phyloP scores from a whole-genome alignment of 2,329 filamentous ascomycete genomes.

The Erysiphe neolycopersici region DNA sequence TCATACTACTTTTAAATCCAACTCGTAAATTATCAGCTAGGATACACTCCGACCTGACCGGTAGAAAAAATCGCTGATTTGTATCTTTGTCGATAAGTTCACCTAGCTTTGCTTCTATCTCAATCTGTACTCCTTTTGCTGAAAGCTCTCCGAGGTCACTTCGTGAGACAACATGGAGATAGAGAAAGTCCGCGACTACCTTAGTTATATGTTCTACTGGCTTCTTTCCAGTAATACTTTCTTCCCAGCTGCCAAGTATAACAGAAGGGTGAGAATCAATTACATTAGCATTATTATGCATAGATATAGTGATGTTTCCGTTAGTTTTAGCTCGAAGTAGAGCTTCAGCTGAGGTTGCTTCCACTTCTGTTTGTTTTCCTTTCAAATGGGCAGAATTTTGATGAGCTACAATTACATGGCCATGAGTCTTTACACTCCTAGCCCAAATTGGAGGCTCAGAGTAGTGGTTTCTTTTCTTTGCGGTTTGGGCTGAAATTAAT shows the following conservation, averaged over 20 bases:
- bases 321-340: constrained; percentile 3
- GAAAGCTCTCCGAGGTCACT: constrained; percentile 36
- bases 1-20: constrained; percentile 73
- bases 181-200: constrained; percentile 58
- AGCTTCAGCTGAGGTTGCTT: not conserved
- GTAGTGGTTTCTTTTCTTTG: constrained; percentile 22
- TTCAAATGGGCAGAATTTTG: constrained; percentile 5
- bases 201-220: constrained; percentile 53
- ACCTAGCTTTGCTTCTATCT: constrained; percentile 87
- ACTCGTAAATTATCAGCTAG: constrained; percentile 32
- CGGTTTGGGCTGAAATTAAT: constrained; percentile 15
- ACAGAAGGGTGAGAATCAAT: constrained; percentile 4
- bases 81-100: constrained; percentile 49
- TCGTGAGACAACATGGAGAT: constrained; percentile 38
- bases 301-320: constrained; percentile 6
- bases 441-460: constrained; percentile 25
- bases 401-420: not conserved
- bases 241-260: constrained; percentile 31
- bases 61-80: constrained; percentile 38
- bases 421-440: constrained; percentile 9
- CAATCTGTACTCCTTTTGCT: constrained; percentile 44
- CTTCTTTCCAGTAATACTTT: constrained; percentile 39
- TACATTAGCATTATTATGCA: constrained; percentile 1
- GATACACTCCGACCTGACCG: constrained; percentile 43
- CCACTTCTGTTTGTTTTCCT: constrained; percentile 5